Base-by-base conservation (phyloP, 495 filamentous ascomycete species). In the Aspergillus cavernicola region DNA sequence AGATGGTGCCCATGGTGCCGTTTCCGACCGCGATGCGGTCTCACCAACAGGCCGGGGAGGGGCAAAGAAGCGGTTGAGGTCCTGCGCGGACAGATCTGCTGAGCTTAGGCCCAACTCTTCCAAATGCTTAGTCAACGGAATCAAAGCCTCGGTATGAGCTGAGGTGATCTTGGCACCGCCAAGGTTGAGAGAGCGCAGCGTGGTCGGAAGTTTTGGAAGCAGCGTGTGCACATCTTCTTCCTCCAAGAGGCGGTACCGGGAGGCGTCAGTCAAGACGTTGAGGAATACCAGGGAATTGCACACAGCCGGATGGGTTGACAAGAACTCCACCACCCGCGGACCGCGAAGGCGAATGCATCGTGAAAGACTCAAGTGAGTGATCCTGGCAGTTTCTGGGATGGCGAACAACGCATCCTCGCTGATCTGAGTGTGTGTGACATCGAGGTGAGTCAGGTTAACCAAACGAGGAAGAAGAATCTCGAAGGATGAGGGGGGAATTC, bases 331-430 rank as follows among this genome's bases (percentile, higher is more conserved):
- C 22, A 92, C 77, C 12, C 65, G 77, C 12, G 77, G 68, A 0
- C 86, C 85, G n/a, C 80, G 78, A 46, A 95, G 78, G 18, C 81
- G 72, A 11, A 78, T 84, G 76, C 90, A 93, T 58, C 85, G 87
- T 39, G 85, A 84, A 31, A 95, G 68, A 57, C 90, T 90, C 39
- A 95, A 74, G 63, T 95, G 90, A 13, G 88, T 90, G 56, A 93
- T 80, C 50, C 68, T 73, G 7, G 90, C 89, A 7, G 84, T 84
- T 13, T 77, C 59, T 2, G 89, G 88, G 48, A 95, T 88, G 16
- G 85, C 81, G 50, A 77, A 68, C 15, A 95, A 78, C 20, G 88
- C 89, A 13, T 71, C 74, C 64, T 90, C 82, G 26, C 83, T 92
- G 59, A 95, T 81, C 49, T 85, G 82, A 3, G 90, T 93, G 58